Base-by-base conservation (phyloP, 257 asterid species). In the Oldenlandia corymbosa region DNA sequence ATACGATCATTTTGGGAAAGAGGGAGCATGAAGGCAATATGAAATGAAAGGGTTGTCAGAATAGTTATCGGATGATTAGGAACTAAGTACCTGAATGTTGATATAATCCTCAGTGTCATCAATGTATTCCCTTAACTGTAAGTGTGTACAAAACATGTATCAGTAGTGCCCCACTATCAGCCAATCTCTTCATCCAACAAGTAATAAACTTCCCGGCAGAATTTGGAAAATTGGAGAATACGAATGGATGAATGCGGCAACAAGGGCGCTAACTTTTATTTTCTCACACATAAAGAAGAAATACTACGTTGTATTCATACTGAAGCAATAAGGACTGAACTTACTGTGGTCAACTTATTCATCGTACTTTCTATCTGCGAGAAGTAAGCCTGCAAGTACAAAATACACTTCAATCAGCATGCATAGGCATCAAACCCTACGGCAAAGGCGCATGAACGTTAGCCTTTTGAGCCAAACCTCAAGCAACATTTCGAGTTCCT, bases 51-150 rank as follows among this genome's bases (percentile, higher is more conserved):
- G 2, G 37, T 43, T 43, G 16, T 43, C 48, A 34, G 26, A 49
- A 52, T 16, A 30, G 23, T 17, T 10, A 18, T 31, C 50, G 14
- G 14, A 16, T 20, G 51, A 61, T 61, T 47, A 14, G 37, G n/a
- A 47, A 39, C 9, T 28, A 28, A 27, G 57, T 59, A 92, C 99
- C 97, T 92, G 99, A 67, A 92, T 92, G 67, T 92, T 87, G 73
- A 92, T 89, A 75, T 92, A 92, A 70, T 91, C 98, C 76, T 91
- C 97, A 3, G 97, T 88, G 81, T 91, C 97, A 52, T 88, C 95
- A 30, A 87, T 89, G 66, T 92, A 89, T 66, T 92, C 97, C 66
- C 94, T 72, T 77, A 92, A 65, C 99, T 92, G 87, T 17, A 5
- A 65, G 58, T 48, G 41, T 16, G 46, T 8, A 9, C 7, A 48